Evolutionary conservation across 1,284 basidiomycete species (phyloP).

Genomic region (Ceraceosorus bombacis): DNA sequence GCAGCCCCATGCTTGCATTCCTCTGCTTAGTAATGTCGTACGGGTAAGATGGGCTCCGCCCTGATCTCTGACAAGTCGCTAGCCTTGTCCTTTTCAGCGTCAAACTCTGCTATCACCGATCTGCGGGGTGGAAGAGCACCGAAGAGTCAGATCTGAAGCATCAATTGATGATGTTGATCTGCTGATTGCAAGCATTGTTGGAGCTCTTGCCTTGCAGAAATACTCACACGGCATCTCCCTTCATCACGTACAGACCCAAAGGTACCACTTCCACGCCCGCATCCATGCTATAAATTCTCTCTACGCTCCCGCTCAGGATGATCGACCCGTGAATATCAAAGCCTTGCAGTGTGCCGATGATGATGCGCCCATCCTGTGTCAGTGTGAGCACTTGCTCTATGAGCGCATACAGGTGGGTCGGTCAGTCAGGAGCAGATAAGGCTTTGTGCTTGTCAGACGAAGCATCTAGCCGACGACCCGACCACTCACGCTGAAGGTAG

Average conservation of each 20-base stretch:
- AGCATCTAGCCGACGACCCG: too few species aligned
- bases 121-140: constrained; percentile 50
- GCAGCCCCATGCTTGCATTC: too few species aligned
- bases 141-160: background rate
- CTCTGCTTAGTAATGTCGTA: constrained; percentile 21
- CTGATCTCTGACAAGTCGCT: constrained; percentile 71
- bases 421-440: too few species aligned
- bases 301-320: constrained; percentile 36
- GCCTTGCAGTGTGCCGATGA: constrained; percentile 50
- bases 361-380: constrained; percentile 81
- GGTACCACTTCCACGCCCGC: constrained; percentile 89
- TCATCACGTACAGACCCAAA: constrained; percentile 90
- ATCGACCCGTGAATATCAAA: constrained; percentile 39
- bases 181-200: background rate
- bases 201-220: background rate
- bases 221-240: constrained; percentile 89
- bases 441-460: too few species aligned
- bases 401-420: too few species aligned
- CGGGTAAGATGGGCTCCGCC: constrained; percentile 70
- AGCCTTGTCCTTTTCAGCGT: constrained; percentile 71
- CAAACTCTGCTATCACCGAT: constrained; percentile 81
- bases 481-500: constrained; percentile 11
- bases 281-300: constrained; percentile 54
- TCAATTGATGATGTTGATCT: background rate
- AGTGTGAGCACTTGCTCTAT: constrained; percentile 75